Percentiles rank a stretch among this genome's conserved stretches.
Conservation (phyloP, 1,139 yeast genomes). For the Debaryomyces psychrophilus region DNA sequence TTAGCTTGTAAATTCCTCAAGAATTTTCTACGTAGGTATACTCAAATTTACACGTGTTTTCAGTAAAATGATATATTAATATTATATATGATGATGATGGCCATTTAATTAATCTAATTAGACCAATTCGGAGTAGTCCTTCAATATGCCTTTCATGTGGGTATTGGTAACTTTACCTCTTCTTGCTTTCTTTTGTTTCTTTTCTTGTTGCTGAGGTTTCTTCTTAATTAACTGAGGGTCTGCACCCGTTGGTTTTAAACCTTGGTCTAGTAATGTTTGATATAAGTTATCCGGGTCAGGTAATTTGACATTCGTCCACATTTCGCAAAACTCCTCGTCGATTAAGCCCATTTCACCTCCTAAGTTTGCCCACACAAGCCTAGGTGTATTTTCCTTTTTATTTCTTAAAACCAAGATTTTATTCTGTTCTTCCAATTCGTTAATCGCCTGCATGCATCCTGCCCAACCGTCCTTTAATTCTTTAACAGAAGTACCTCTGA, state of each 20-base stretch:
- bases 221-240: slow-evolving; percentile 89
- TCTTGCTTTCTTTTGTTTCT: slow-evolving; percentile 89
- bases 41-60: slow-evolving; percentile 12
- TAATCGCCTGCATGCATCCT: slow-evolving; percentile 80
- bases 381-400: slow-evolving; percentile 88
- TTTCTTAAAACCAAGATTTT: slow-evolving; percentile 83
- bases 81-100: slow-evolving; percentile 1
- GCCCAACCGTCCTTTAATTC: slow-evolving; percentile 97
- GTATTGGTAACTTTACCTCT: slow-evolving; percentile 93
- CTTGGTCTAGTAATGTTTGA: slow-evolving; percentile 73
- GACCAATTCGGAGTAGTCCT: slow-evolving; percentile 67
- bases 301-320: slow-evolving; percentile 79
- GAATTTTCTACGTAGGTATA: slow-evolving; percentile 7
- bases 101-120: slow-evolving; percentile 16
- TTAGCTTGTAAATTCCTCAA: slow-evolving; percentile 1
- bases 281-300: slow-evolving; percentile 82
- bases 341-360: slow-evolving; percentile 74
- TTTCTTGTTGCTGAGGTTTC: slow-evolving; percentile 59
- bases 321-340: slow-evolving; percentile 78
- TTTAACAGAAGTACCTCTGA: slow-evolving; percentile 84
- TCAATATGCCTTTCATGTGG: slow-evolving; percentile 93
- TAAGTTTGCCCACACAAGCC: slow-evolving; percentile 87
- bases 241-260: slow-evolving; percentile 93
- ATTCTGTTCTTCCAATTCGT: slow-evolving; percentile 72
- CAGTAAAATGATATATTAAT: slow-evolving; percentile 3